Evolutionary conservation across 2,329 filamentous ascomycete genomes (phyloP), one percentile per base, ranked within the genome.

Genomic region (Dactylonectria macrodidyma): DNA sequence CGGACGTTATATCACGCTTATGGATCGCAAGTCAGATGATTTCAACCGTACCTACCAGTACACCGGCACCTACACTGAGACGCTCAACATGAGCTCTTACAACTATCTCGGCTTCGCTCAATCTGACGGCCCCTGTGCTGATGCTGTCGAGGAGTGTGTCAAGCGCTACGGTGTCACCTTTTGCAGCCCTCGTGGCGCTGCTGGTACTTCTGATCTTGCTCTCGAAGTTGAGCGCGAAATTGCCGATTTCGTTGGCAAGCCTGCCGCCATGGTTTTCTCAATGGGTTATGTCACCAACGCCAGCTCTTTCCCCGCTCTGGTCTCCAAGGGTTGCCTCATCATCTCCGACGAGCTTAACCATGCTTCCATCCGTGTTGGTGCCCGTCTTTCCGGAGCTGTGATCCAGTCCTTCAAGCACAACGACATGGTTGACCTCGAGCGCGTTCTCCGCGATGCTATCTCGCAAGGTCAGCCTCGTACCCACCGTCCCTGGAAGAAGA

Each of bases 401-500:
- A 98, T 99, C 76, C 90, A 92, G 73, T 97, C 95, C 78, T 99
- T 98, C 88, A 97, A 95, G 86, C 96, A 99, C 87, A 99, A 99
- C 80, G 93, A 98, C 81, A 97, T 98, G 92, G 84, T 82, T 33
- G 92, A 97, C 75, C 87, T 99, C 19, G 96, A 99, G 83, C 89
- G 89, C 67, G 91, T 93, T 75, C 89, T 99, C 7, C 92, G 96
- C 48, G 95, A 98, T 79, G 93, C 91, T 72, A 98, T 99, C 78
- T 95, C 95, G 14, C 95, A 98, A 83, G 96, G 96, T 51, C 96
- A 99, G 80, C 96, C 96, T 60, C 93, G 96, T 73, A 99, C 95
- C n/a, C 96, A 99, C 82, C 93, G 96, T 34, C 96, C 96, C 1
- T 99, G 96, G 96, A 98, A 97, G 88, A 99, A 98, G 90, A 98